Conservation (phyloP, 2,329 filamentous ascomycete genomes). For the Botrytis elliptica region DNA sequence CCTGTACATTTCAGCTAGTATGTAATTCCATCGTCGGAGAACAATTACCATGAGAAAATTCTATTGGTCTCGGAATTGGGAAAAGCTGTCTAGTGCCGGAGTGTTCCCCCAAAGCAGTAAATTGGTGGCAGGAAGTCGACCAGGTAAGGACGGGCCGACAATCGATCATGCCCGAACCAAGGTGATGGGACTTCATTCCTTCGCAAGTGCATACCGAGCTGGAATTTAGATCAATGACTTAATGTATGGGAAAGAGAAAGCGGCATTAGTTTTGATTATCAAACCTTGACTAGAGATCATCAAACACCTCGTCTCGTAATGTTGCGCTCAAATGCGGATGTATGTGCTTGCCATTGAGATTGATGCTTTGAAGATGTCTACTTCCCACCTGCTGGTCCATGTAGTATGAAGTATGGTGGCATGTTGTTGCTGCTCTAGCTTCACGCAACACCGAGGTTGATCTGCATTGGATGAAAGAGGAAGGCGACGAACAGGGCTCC, state of each 20-base stretch:
- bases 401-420: neutral
- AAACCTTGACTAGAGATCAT: neutral
- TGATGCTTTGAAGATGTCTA: neutral
- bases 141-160: slow-evolving; percentile 9
- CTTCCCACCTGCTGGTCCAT: neutral
- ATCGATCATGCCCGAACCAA: slow-evolving; percentile 20
- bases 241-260: neutral
- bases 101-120: neutral
- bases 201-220: neutral
- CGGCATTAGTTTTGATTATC: neutral
- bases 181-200: slow-evolving; percentile 14
- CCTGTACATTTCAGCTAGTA: neutral
- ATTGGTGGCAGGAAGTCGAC: slow-evolving; percentile 16
- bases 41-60: neutral
- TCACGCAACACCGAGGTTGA: neutral
- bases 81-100: neutral
- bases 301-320: neutral
- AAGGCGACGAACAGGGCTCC: neutral
- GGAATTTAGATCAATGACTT: neutral
- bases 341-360: neutral
- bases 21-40: slow-evolving; percentile 1
- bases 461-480: neutral
- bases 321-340: neutral
- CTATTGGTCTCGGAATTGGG: neutral
- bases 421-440: neutral